Evolutionary conservation across 2,329 filamentous ascomycete genomes (phyloP).

Genomic region (Scedosporium boydii): DNA sequence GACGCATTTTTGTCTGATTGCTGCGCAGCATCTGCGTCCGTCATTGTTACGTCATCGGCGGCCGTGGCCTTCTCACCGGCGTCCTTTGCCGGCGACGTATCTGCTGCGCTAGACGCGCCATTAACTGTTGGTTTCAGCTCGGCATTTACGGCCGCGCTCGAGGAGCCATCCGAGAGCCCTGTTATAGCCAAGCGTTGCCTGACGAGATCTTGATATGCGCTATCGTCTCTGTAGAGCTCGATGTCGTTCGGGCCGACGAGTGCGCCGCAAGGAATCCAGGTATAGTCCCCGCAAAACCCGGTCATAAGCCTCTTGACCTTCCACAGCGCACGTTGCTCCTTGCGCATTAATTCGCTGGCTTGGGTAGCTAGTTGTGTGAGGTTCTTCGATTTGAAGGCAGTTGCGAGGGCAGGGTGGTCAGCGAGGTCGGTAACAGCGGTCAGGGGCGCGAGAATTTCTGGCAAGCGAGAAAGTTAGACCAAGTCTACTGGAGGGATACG

Average conservation of each 20-base stretch:
- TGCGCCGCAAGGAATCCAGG: slow-evolving; percentile 52
- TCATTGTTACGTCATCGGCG: not conserved
- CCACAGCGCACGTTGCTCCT: slow-evolving; percentile 65
- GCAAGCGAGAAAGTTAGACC: slow-evolving; percentile 5
- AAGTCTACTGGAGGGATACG: not conserved
- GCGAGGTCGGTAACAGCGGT: slow-evolving; percentile 67
- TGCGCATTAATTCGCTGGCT: slow-evolving; percentile 61
- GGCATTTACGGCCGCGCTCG: slow-evolving; percentile 4
- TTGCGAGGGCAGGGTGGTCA: slow-evolving; percentile 63
- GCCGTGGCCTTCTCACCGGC: slow-evolving; percentile 11
- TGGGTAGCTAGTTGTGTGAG: slow-evolving; percentile 62
- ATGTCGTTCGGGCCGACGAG: slow-evolving; percentile 48
- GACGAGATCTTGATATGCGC: not conserved
- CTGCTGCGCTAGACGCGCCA: not conserved
- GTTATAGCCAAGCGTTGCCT: not conserved
- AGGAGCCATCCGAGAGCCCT: not conserved
- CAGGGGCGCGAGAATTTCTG: slow-evolving; percentile 66
- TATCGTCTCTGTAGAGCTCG: slow-evolving; percentile 23
- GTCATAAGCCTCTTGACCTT: slow-evolving; percentile 66
- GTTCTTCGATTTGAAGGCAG: slow-evolving; percentile 65
- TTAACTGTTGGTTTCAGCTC: slow-evolving; percentile 11
- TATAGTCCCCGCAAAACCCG: slow-evolving; percentile 64
- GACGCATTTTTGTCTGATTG: not conserved
- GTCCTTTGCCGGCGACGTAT: not conserved
- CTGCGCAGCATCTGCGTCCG: not conserved